These are phyloP conservation scores for Symbiodinium natans DNA, from an alignment of 73 alveolate genomes.

Conservation along the genomic window DNA sequence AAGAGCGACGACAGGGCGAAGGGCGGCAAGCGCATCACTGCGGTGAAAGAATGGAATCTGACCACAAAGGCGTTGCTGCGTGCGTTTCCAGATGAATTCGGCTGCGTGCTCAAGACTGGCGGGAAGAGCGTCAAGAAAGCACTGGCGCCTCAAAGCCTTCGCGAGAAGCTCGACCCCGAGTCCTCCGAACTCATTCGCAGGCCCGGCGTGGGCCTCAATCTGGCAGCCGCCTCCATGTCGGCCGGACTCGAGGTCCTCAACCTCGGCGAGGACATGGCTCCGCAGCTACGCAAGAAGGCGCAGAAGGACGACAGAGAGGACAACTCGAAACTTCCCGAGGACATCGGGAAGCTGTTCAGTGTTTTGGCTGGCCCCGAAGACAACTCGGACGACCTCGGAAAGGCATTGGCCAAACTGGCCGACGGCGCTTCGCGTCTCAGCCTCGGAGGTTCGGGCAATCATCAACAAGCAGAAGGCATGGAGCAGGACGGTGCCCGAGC, in stretches of 20 bases:
- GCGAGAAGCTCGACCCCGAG: background rate
- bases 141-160: background rate
- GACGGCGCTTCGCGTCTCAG: conserved; percentile 20
- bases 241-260: background rate
- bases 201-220: background rate
- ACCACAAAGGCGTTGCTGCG: background rate
- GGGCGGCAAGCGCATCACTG: background rate
- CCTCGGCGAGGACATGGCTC: no score
- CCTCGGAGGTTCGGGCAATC: background rate
- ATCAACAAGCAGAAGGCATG: background rate
- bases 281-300: background rate
- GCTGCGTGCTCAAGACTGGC: background rate
- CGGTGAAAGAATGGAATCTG: background rate
- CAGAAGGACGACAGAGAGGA: background rate
- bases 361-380: background rate
- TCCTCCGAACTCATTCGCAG: background rate
- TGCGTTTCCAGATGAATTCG: conserved; percentile 3
- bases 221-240: background rate
- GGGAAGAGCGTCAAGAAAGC: conserved; percentile 11
- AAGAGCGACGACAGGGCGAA: background rate
- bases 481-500: background rate
- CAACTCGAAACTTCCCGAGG: background rate
- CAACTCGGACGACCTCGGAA: background rate
- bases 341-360: background rate
- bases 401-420: conserved; percentile 20